Base-by-base conservation (phyloP, 306 rosid species). In the Begonia peltatifolia region DNA sequence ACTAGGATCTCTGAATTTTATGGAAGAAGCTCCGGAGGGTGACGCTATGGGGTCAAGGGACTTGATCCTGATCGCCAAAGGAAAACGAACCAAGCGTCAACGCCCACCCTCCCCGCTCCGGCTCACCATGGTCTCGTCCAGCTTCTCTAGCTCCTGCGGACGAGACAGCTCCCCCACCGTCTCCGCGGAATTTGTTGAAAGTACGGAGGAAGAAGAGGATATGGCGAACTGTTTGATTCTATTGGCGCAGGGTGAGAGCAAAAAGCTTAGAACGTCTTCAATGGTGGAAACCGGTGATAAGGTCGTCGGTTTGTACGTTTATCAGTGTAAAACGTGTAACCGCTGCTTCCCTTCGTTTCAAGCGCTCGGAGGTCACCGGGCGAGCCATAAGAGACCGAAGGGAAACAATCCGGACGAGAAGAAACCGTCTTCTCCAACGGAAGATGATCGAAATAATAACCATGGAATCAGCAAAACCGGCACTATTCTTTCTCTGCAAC, bases 291-390 rank as follows among this genome's bases (percentile, higher is more conserved):
- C 38, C 8, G 38, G 38, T 30, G 38, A 30, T 30, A 30, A 30
- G 8, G 38, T 30, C 38, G 38, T 30, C 38, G 38, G 8, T 30
- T 30, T 30, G 9, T 30, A 4, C 38, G 69, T 35, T 22, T 89
- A 77, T 16, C 57, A 47, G 15, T 89, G 97, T 78, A 89, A 84
- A 57, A 80, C 94, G 0, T 84, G 94, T 50, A 52, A 66, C 48
- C 70, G 73, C 9, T 47, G 61, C 10, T 89, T 89, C 54, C 41
- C 76, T 11, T 75, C 93, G 13, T 84, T 82, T 52, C 97, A 89
- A 54, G 97, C 97, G 10, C 73, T 89, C 11, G 97, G 97, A 2
- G 97, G 95, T 0, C 96, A 87, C 63, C 56, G 96, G 16, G 85
- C 94, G 10, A 81, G 92, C 66, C 97, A 84, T 71, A 82, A 72